Evolutionary conservation across 2,329 filamentous ascomycete genomes (phyloP).

Genomic region (Acrodontium crateriforme): DNA sequence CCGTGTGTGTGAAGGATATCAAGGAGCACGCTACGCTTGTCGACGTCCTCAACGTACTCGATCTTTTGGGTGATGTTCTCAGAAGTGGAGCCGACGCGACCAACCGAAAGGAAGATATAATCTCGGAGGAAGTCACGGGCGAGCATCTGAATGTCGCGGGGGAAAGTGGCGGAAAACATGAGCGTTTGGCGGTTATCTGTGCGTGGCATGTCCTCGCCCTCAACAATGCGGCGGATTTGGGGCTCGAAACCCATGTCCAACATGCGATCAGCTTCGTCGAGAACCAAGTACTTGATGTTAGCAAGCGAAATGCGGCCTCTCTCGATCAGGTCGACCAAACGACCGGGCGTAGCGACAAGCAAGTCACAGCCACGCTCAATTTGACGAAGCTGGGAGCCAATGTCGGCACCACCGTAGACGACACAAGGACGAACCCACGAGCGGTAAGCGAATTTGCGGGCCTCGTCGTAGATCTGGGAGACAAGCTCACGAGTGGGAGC

Average conservation of each 20-base stretch:
- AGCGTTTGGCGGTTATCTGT: constrained; percentile 83
- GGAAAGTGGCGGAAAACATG: constrained; percentile 99
- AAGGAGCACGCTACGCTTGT: constrained; percentile 95
- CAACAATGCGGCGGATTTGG: constrained; percentile 95
- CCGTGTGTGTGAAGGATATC: constrained; percentile 95
- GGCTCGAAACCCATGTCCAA: constrained; percentile 99
- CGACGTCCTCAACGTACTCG: constrained; percentile 89
- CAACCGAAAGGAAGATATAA: constrained; percentile 97
- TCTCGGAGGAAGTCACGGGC: constrained; percentile 98
- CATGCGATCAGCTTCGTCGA: constrained; percentile 99
- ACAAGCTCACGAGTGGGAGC: constrained; percentile 96
- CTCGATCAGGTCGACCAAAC: constrained; percentile 95
- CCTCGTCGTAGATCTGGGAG: constrained; percentile 94
- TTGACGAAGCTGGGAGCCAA: constrained; percentile 92
- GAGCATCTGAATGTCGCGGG: constrained; percentile 97
- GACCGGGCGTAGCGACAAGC: constrained; percentile 89
- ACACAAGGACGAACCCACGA: constrained; percentile 98
- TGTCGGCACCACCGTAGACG: constrained; percentile 97
- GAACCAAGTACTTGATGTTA: constrained; percentile 98
- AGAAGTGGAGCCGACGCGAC: constrained; percentile 96
- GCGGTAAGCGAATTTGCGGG: constrained; percentile 96
- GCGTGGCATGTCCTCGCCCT: constrained; percentile 92
- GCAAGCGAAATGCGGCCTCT: constrained; percentile 92
- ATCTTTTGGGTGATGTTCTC: constrained; percentile 99
- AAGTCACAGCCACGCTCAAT: constrained; percentile 97